Evolutionary conservation across 1,284 basidiomycete species (phyloP), one percentile per base, ranked within the genome.

Genomic region (Moesziomyces globuligerus): DNA sequence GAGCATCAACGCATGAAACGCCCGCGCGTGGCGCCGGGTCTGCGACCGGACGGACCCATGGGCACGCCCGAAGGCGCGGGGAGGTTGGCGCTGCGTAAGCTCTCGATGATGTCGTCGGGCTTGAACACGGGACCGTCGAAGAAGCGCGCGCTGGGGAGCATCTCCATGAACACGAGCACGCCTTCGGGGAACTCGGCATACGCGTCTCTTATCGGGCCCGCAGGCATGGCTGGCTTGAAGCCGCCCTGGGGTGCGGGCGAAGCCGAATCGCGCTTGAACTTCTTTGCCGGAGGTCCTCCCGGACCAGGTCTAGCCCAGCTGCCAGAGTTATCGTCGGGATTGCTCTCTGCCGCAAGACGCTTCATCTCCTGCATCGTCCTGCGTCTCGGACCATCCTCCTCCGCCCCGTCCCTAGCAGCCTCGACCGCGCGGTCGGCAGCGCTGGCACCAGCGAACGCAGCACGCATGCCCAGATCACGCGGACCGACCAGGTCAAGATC

Each of bases 401-500:
- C 65, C 7, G 32, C 41, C 53, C 53, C 34, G 42, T 59, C 61
- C 18, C 45, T 72, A 21, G 62, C 54, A 24, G 38, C 74, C 49
- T 38, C 60, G 21, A 74, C 62, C 2, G 70, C 72, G 8, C 73
- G 58, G 23, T 73, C 71, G 5, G 74, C 72, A 1, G 74, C 67
- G 36, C 53, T 71, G 15, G 53, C 69, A 18, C 65, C 69, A 2
- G 47, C 45, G 5, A 60, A 24, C 5, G 43, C 32, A 4, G 58
- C 37, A 24, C 50, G 58, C 71, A 91, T 89, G 18, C 94, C 94
- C 20, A 97, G 87, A 82, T 98, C 94, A 25, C 90, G 88, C 13
- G 89, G 86, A 1, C 93, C 93, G 61, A 97, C 94, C 24, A 92
- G 89, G 77, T 98, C 94, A 18, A 91, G 89, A 36, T 89, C 89